Conservation (phyloP, 2,329 filamentous ascomycete genomes). For the Diaporthe sp. region DNA sequence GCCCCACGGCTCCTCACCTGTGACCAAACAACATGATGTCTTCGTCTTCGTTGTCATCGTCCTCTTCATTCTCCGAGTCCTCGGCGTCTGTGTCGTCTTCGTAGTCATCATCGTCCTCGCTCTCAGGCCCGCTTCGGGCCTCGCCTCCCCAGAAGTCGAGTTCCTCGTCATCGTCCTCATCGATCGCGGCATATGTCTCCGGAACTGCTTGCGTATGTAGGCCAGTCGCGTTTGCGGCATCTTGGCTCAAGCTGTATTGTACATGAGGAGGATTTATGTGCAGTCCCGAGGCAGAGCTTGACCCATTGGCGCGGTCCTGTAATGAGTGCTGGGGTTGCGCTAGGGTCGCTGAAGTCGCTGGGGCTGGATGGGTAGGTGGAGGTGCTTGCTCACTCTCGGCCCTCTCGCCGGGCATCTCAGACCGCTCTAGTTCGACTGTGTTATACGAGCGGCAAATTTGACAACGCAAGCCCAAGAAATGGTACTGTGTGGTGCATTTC, state of each 20-base stretch:
- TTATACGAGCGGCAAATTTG: constrained; percentile 77
- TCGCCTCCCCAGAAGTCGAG: constrained; percentile 58
- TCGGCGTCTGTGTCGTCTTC: constrained; percentile 53
- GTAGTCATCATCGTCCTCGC: constrained; percentile 58
- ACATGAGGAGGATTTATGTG: not conserved
- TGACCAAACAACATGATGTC: constrained; percentile 63
- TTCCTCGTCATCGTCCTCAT: constrained; percentile 59
- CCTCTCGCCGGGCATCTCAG: constrained; percentile 27
- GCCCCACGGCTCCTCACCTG: constrained; percentile 38
- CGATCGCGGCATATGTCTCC: constrained; percentile 4
- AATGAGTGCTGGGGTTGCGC: not conserved
- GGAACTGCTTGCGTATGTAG: constrained; percentile 12
- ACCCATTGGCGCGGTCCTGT: not conserved
- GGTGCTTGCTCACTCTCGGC: not conserved
- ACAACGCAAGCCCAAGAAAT: constrained; percentile 96
- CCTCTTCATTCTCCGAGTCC: constrained; percentile 57
- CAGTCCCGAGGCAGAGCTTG: not conserved
- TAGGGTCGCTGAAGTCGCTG: not conserved
- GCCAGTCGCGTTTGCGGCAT: not conserved
- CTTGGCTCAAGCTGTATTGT: not conserved
- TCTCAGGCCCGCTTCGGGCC: constrained; percentile 38
- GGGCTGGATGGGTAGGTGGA: not conserved
- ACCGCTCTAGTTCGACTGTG: constrained; percentile 65
- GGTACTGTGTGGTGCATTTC: constrained; percentile 86
- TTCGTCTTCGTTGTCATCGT: constrained; percentile 59